Percentiles rank a stretch among this genome's conserved stretches.
phyloP scores from a whole-genome alignment of 2,329 filamentous ascomycete genomes.

The Botrytis tulipae region DNA sequence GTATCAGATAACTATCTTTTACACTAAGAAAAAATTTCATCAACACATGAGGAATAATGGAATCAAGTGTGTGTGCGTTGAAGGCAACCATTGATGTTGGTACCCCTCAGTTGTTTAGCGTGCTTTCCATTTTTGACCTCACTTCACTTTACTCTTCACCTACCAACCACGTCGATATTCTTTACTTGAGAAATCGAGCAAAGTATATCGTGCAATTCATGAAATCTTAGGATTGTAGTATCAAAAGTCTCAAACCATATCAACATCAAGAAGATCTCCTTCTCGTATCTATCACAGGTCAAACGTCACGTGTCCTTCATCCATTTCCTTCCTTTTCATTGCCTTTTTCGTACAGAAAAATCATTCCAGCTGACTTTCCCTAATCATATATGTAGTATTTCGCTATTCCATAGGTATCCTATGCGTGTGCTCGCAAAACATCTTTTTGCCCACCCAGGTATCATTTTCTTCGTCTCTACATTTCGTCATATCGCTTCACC shows the following conservation, averaged over 20 bases:
- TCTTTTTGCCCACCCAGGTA: slow-evolving; percentile 5
- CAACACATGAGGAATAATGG: background rate
- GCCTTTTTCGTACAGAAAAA: background rate
- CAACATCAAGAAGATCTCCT: background rate
- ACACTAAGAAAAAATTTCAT: background rate
- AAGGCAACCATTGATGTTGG: slow-evolving; percentile 5
- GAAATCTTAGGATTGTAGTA: background rate
- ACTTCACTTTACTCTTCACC: slow-evolving; percentile 6
- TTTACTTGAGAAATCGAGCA: background rate
- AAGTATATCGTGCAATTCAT: background rate
- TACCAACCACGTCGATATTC: background rate
- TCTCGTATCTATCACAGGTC: background rate
- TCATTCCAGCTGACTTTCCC: background rate
- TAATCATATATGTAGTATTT: slow-evolving; percentile 7
- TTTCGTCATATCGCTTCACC: background rate
- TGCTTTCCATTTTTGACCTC: background rate
- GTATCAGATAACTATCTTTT: background rate
- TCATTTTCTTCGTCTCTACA: slow-evolving; percentile 7
- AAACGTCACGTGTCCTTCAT: background rate
- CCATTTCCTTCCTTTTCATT: background rate
- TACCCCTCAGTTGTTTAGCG: slow-evolving; percentile 9
- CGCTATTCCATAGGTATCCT: background rate
- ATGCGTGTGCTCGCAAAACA: slow-evolving; percentile 17
- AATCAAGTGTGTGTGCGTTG: background rate
- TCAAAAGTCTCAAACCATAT: background rate